Base-by-base conservation (phyloP, 169 alveolate genomes). In the Eimeria falciformis region DNA sequence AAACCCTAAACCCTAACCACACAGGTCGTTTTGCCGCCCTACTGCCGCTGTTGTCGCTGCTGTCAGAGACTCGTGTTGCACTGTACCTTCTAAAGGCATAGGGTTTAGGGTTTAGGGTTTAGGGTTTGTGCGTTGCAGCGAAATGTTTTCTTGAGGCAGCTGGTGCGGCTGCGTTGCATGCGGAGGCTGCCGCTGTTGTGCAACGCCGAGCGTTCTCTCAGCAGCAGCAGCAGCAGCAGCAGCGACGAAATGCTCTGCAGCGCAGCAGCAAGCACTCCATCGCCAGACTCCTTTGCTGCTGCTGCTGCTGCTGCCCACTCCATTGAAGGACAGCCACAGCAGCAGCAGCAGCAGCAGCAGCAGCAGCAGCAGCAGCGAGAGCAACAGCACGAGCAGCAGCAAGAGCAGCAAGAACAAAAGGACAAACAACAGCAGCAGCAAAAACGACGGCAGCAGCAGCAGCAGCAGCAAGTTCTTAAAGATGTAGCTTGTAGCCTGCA, bases 391-490 rank as follows among this genome's bases (percentile, higher is more conserved):
- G 14, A 50, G 62, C 62, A 50, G 62, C 62, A 50, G 62, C 62
- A 50, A 14, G n/a, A 50, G 62, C 62, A 50, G 62, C 62, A 50
- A n/a, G n/a, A n/a, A n/a, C n/a, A n/a, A n/a, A n/a, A n/a, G n/a
- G n/a, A n/a, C n/a, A n/a, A n/a, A 17, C 79, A n/a, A 17, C 47
- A 68, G 79, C 79, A 68, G 50, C 79, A 68, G n/a, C n/a, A n/a
- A n/a, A n/a, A n/a, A n/a, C n/a, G n/a, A 3, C 46, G 27, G 43
- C 79, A 68, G 79, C 79, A 68, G 50, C 37, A 1, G 43, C 37
- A 0, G 0, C 79, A 68, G 18, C 79, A 68, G 79, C 79, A n/a
- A 58, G 25, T 58, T 23, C 71, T 58, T 58, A 29, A 58, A 23
- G 21, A 29, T 14, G 21, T n/a, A n/a, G 9, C 71, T 9, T 58